Conservation (phyloP, 345 rosid species). For the Salix purpurea region DNA sequence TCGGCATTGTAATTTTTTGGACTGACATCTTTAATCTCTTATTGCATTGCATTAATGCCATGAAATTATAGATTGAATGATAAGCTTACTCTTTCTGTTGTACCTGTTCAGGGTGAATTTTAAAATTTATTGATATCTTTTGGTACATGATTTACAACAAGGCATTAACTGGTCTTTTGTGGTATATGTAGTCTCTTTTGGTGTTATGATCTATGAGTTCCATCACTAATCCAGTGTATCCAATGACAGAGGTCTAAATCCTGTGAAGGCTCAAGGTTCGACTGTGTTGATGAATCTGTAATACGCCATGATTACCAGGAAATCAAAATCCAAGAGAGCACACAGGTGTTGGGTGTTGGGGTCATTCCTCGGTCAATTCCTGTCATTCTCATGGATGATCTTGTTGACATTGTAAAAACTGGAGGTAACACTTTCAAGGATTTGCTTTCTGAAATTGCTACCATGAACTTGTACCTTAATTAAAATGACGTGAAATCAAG, state of each 20-base stretch:
- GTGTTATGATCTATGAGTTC: background rate
- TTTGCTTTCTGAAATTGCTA: background rate
- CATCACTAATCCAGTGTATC: conserved; percentile 7
- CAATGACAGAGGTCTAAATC: conserved; percentile 53
- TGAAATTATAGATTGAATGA: background rate
- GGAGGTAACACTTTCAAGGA: conserved; percentile 59
- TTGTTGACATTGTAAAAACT: conserved; percentile 90
- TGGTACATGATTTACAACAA: background rate
- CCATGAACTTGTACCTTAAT: background rate
- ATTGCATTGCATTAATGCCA: background rate
- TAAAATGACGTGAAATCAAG: background rate
- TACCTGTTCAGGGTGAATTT: background rate
- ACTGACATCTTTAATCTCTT: background rate
- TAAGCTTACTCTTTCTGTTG: background rate
- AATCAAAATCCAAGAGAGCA: conserved; percentile 91
- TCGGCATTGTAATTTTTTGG: background rate
- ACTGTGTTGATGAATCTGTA: conserved; percentile 57
- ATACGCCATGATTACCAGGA: conserved; percentile 88
- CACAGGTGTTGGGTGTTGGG: conserved; percentile 87
- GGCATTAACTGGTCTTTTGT: background rate
- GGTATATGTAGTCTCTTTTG: background rate
- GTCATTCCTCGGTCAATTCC: conserved; percentile 88
- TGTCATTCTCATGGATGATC: conserved; percentile 78
- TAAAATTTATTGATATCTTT: background rate
- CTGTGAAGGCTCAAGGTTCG: conserved; percentile 80